Base-by-base conservation (phyloP, 371 early-diverging fungal species). In the Sporodiniella umbellata region DNA sequence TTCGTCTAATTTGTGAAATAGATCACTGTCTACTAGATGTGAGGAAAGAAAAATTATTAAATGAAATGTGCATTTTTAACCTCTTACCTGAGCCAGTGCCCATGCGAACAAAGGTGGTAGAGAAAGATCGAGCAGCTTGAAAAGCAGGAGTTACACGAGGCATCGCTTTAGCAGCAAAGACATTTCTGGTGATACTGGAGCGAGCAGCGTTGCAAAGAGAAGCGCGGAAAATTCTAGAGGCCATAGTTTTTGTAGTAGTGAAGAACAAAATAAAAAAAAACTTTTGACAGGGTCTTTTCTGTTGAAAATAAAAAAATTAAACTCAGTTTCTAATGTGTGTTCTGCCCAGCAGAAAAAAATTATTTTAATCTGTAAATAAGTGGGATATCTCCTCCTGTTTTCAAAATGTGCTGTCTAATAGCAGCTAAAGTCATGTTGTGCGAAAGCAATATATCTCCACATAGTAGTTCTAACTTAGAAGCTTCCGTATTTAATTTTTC, bases 381-480 rank as follows among this genome's bases (percentile, higher is more conserved):
- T 15, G 77, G 73, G 44, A 93, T 72, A 66, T 94, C 97, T 18
- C 87, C 88, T 42, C 82, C 80, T 1, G 87, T 70, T 57, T 92
- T 94, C 88, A 93, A 89, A 17, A 90, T 70, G 46, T 84, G 79
- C n/a, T 88, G 75, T 54, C 85, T 86, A 31, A 93, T 82, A 0
- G 93, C 84, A 0, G 91, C 92, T 31, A 97, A 59, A 1, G 97
- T 94, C 79, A 80, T 81, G 11, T 81, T 86, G 1, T 86, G 83
- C 7, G 77, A 48, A 8, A 94, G 65, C 18, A 78, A 78, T 61
- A 87, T 83, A n/a, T 87, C 94, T 38, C 84, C 70, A 68, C 94
- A 94, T 40, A 78, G 47, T 33, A 95, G 69, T 55, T 92, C 90
- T n/a, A 94, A 51, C 51, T 75, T 30, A 2, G 37, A 26, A 49